phyloP scores from a whole-genome alignment of 768 basidiomycete species.

The Roridomyces roridus region DNA sequence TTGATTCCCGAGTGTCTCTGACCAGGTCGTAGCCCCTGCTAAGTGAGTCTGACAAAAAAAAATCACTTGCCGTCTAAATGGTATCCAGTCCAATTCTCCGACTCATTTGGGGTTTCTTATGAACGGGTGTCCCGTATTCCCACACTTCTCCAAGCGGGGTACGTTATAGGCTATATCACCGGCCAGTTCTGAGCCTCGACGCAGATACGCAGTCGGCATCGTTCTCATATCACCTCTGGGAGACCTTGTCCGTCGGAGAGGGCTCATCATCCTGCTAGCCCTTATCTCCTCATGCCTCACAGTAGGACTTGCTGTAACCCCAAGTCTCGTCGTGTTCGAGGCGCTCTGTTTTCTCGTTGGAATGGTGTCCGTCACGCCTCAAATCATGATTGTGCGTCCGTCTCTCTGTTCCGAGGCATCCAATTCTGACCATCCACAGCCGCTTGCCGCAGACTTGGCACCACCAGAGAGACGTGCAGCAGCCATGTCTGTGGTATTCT shows the following conservation, averaged over 20 bases:
- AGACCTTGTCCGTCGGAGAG: constrained; percentile 80
- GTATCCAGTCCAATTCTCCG: constrained; percentile 46
- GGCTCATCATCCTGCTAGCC: constrained; percentile 67
- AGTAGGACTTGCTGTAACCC: constrained; percentile 74
- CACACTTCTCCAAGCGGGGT: constrained; percentile 74
- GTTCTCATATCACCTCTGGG: constrained; percentile 82
- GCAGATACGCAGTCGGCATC: constrained; percentile 74
- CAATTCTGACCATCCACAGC: too few species aligned
- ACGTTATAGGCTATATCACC: too few species aligned
- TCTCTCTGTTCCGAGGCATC: too few species aligned
- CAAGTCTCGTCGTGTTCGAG: constrained; percentile 65
- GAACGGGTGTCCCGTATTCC: constrained; percentile 31
- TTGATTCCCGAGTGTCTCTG: background rate
- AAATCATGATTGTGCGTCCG: constrained; percentile 69
- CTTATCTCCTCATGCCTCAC: constrained; percentile 61
- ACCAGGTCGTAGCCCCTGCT: constrained; percentile 56
- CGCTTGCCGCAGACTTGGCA: constrained; percentile 82
- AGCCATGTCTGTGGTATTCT: constrained; percentile 77
- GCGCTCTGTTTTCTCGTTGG: constrained; percentile 76
- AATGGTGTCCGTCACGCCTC: constrained; percentile 71
- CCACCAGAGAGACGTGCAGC: constrained; percentile 74
- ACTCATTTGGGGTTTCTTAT: constrained; percentile 40
- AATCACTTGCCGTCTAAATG: background rate
- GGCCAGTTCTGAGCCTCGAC: background rate
- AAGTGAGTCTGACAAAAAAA: constrained; percentile 47